phyloP scores from a whole-genome alignment of 2,329 filamentous ascomycete species.

The Dothideomycetes sp. region DNA sequence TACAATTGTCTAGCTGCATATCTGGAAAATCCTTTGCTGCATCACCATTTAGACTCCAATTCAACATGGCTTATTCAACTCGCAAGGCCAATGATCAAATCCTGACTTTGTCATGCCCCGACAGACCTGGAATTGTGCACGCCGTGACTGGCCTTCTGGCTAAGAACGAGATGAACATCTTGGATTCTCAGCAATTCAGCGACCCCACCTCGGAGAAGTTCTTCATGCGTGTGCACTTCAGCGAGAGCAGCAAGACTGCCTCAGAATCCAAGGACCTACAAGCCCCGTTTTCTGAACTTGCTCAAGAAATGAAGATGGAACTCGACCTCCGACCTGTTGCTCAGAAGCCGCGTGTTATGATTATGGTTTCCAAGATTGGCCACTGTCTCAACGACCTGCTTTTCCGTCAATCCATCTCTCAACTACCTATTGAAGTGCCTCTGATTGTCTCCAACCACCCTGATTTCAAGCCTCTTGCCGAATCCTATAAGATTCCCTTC shows the following conservation, averaged over 20 bases:
- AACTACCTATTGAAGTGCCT: slow-evolving; percentile 65
- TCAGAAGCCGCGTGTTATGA: slow-evolving; percentile 63
- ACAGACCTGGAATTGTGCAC: slow-evolving; percentile 76
- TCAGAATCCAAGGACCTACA: slow-evolving; percentile 38
- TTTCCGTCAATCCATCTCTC: slow-evolving; percentile 64
- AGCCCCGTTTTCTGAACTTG: slow-evolving; percentile 49
- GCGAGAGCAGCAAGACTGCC: no score
- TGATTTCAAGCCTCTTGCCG: slow-evolving; percentile 58
- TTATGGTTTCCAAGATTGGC: slow-evolving; percentile 85
- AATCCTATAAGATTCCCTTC: slow-evolving; percentile 67
- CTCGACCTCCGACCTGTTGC: slow-evolving; percentile 59
- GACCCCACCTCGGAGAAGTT: slow-evolving; percentile 64
- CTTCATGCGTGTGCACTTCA: slow-evolving; percentile 84
- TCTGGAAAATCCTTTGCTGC: no score
- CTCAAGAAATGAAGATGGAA: slow-evolving; percentile 53
- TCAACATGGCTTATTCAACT: no score
- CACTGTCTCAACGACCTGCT: slow-evolving; percentile 78
- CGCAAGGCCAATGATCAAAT: slow-evolving; percentile 49
- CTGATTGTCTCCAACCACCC: slow-evolving; percentile 75
- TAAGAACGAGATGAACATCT: slow-evolving; percentile 63
- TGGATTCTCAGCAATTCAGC: slow-evolving; percentile 77
- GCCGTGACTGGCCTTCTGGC: slow-evolving; percentile 71
- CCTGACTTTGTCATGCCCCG: slow-evolving; percentile 72
- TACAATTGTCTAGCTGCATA: no score
- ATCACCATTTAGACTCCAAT: no score